These are phyloP conservation scores for Chaetomidium leptoderma DNA, from an alignment of 495 filamentous ascomycete genomes.

Conservation along the genomic window DNA sequence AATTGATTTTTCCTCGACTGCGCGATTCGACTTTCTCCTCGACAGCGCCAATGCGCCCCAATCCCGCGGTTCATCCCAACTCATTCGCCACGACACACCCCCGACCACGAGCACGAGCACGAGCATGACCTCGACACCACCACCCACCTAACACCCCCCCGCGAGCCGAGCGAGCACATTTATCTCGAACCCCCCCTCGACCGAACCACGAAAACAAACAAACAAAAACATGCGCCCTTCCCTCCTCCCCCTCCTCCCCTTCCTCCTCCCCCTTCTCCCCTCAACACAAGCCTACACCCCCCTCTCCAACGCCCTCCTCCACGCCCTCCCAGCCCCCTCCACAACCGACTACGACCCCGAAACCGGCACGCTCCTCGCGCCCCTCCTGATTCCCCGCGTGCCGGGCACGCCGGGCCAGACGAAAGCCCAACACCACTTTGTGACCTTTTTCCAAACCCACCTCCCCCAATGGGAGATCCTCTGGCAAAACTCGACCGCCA, in stretches of 20 bases:
- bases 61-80: not conserved
- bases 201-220: not conserved
- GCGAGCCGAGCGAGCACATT: not conserved
- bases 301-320: slow-evolving; percentile 67
- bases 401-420: slow-evolving; percentile 70
- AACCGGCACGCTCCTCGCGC: slow-evolving; percentile 62
- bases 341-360: slow-evolving; percentile 69
- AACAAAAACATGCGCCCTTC: slow-evolving; percentile 6
- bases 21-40: not conserved
- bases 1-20: not conserved
- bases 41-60: not conserved
- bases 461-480: slow-evolving; percentile 72
- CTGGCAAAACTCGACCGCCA: slow-evolving; percentile 78
- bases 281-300: slow-evolving; percentile 57
- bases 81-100: not conserved
- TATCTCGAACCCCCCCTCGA: not conserved
- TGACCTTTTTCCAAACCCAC: slow-evolving; percentile 62
- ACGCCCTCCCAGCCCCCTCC: slow-evolving; percentile 53
- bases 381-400: slow-evolving; percentile 77
- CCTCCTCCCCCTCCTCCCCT: slow-evolving; percentile 10
- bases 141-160: not conserved
- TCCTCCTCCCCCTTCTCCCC: slow-evolving; percentile 23
- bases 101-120: not conserved
- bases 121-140: not conserved
- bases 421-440: slow-evolving; percentile 69